These are phyloP conservation scores for Dioscorea alata DNA, from an alignment of 106 monocot species.

Conservation along the genomic window DNA sequence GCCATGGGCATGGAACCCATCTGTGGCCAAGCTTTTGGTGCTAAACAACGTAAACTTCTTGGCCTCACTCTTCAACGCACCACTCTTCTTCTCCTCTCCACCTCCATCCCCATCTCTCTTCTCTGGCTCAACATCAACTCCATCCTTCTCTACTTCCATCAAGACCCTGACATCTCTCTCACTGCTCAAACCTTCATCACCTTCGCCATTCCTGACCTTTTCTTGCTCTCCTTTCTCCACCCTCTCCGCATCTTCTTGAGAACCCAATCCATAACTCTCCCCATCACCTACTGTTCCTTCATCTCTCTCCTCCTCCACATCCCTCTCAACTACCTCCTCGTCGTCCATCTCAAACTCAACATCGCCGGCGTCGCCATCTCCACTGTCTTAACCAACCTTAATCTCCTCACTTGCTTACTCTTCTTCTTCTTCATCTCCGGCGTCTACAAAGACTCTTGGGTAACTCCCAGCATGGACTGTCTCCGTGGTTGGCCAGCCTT, in stretches of 20 bases:
- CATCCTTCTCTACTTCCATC: slow-evolving; percentile 49
- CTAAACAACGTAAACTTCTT: slow-evolving; percentile 60
- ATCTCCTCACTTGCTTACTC: slow-evolving; percentile 35
- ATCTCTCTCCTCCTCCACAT: slow-evolving; percentile 58
- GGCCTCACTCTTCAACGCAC: slow-evolving; percentile 77
- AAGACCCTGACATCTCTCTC: slow-evolving; percentile 51
- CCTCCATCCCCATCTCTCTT: slow-evolving; percentile 64
- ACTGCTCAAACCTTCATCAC: slow-evolving; percentile 45
- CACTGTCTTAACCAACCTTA: slow-evolving; percentile 62
- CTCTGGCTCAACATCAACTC: slow-evolving; percentile 67
- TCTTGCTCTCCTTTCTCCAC: slow-evolving; percentile 75
- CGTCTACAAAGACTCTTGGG: slow-evolving; percentile 57
- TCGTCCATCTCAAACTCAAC: slow-evolving; percentile 42
- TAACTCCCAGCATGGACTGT: slow-evolving; percentile 41
- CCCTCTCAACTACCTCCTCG: slow-evolving; percentile 69
- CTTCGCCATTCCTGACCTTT: slow-evolving; percentile 68
- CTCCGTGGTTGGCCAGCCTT: slow-evolving; percentile 61
- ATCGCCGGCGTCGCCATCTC: slow-evolving; percentile 66
- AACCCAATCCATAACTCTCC: slow-evolving; percentile 57
- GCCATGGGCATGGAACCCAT: slow-evolving; percentile 99
- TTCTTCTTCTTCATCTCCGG: slow-evolving; percentile 37
- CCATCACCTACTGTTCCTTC: slow-evolving; percentile 66
- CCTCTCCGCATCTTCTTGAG: slow-evolving; percentile 77
- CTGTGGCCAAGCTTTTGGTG: slow-evolving; percentile 93
- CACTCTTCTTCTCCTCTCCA: slow-evolving; percentile 70